Evolutionary conservation across 306 rosid species (phyloP).

Genomic region (Sphenostylis stenocarpa): DNA sequence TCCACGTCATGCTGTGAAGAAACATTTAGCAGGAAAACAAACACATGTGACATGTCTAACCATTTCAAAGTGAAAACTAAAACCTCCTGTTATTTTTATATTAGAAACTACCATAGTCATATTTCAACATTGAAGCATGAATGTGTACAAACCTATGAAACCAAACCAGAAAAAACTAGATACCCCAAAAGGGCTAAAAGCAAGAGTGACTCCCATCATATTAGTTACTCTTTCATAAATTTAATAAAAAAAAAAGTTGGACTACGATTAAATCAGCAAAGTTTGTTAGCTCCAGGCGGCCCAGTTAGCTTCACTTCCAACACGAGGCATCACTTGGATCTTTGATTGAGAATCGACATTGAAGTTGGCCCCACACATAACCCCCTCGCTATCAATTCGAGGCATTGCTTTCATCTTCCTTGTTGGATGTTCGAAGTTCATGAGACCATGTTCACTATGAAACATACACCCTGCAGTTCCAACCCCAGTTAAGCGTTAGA

Average conservation of each 20-base stretch:
- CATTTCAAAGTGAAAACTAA: neutral
- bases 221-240: neutral
- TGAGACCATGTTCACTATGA: conserved; percentile 76
- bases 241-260: neutral
- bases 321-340: conserved; percentile 78
- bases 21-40: no score
- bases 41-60: neutral
- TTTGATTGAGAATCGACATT: conserved; percentile 78
- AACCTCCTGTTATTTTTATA: conserved; percentile 7
- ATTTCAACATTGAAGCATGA: conserved; percentile 15
- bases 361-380: conserved; percentile 93
- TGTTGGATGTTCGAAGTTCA: conserved; percentile 84
- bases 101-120: neutral
- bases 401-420: conserved; percentile 96
- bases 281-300: conserved; percentile 58
- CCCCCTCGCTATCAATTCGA: conserved; percentile 87
- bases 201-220: neutral
- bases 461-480: conserved; percentile 82
- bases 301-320: conserved; percentile 98
- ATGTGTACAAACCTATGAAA: conserved; percentile 24
- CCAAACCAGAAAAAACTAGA: neutral
- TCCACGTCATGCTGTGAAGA: no score
- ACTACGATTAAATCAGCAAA: conserved; percentile 6
- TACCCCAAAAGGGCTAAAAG: neutral
- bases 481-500: neutral